A percentile compares a stretch with the other conserved stretches of the same genome.
Conservation (phyloP, 306 rosid species). For the Lathyrus oleraceus region DNA sequence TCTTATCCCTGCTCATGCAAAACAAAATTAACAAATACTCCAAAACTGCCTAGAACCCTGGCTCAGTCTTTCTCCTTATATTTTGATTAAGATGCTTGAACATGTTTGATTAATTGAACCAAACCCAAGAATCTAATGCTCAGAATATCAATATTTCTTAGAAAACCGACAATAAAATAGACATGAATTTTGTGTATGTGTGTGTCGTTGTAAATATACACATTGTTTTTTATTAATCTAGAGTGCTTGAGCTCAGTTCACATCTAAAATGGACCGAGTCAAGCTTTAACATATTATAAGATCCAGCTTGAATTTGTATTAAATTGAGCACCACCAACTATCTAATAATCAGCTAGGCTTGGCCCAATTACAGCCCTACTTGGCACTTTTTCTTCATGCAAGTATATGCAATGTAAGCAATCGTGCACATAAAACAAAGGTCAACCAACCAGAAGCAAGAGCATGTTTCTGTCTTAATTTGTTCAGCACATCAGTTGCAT, state of each 20-base stretch:
- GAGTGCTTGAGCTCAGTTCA: not conserved
- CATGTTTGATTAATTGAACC: not conserved
- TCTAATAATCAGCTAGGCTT: slow-evolving; percentile 7
- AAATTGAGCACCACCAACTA: not conserved
- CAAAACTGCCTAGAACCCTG: not conserved
- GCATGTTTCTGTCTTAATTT: slow-evolving; percentile 96
- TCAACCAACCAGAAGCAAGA: slow-evolving; percentile 71
- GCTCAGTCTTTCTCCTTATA: not conserved
- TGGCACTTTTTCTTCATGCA: not conserved
- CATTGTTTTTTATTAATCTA: not conserved
- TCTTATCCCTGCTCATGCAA: not conserved
- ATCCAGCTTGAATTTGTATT: not conserved
- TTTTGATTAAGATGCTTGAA: not conserved
- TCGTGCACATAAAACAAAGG: slow-evolving; percentile 7
- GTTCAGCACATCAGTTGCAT: slow-evolving; percentile 96
- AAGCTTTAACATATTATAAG: not conserved
- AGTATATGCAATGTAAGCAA: slow-evolving; percentile 12
- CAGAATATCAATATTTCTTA: not conserved
- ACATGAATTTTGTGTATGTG: not conserved
- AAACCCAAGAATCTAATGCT: not conserved
- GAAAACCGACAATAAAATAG: not conserved
- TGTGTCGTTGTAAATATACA: not conserved
- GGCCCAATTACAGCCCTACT: slow-evolving; percentile 8
- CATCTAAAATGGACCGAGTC: not conserved
- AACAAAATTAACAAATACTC: not conserved